These are phyloP conservation scores for Streptanthus diversifolius DNA, from an alignment of 345 rosid species.

Conservation along the genomic window DNA sequence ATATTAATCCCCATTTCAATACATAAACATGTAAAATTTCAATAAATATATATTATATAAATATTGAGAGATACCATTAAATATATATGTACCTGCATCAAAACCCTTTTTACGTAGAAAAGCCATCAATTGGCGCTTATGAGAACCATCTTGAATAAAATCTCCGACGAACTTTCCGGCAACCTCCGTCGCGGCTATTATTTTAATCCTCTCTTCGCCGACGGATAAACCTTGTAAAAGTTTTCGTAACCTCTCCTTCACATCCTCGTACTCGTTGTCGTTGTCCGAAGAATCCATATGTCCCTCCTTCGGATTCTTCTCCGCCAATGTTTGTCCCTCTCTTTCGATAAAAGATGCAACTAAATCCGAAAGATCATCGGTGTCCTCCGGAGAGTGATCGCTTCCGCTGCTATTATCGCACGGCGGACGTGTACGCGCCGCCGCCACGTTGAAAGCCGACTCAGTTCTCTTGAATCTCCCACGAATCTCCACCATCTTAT, in stretches of 20 bases:
- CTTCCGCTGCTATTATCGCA: slow-evolving; percentile 73
- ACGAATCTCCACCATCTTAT: slow-evolving; percentile 35
- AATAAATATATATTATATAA: background rate
- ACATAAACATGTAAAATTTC: background rate
- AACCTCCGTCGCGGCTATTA: slow-evolving; percentile 31
- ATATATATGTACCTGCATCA: slow-evolving; percentile 58
- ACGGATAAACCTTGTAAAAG: slow-evolving; percentile 24
- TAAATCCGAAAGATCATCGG: slow-evolving; percentile 53
- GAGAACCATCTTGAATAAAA: background rate
- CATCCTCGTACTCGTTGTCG: slow-evolving; percentile 43
- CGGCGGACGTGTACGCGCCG: slow-evolving; percentile 25
- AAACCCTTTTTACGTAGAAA: slow-evolving; percentile 53
- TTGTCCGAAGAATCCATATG: slow-evolving; percentile 6
- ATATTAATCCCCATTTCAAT: background rate
- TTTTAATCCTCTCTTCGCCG: slow-evolving; percentile 32
- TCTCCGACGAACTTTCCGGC: slow-evolving; percentile 30
- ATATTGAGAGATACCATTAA: background rate
- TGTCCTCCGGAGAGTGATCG: slow-evolving; percentile 46
- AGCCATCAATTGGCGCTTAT: slow-evolving; percentile 49
- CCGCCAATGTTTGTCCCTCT: slow-evolving; percentile 25
- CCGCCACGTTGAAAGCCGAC: slow-evolving; percentile 41
- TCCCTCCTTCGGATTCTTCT: background rate
- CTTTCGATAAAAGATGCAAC: slow-evolving; percentile 71
- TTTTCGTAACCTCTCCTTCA: slow-evolving; percentile 33
- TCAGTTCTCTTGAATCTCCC: slow-evolving; percentile 41